Evolutionary conservation across 1,139 yeast genomes (phyloP), one percentile per base, ranked within the genome.

Genomic region (Blastobotrys capitulatus): DNA sequence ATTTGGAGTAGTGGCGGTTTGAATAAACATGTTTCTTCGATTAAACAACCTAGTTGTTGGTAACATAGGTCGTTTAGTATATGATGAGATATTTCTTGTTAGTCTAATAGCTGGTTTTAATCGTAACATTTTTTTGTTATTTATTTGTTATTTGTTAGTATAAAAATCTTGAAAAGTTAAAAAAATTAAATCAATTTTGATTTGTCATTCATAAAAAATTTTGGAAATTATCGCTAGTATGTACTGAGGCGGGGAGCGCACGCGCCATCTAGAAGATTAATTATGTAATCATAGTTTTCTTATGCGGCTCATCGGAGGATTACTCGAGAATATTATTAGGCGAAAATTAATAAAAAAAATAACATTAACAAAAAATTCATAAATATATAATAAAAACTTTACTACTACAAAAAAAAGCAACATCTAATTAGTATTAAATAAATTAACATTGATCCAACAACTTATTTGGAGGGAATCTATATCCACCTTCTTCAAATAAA

Each of bases 1-100:
- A 61, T 92, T 92, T 3, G 98, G 98, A 0, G 98, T 92, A 2
- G 86, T 70, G 13, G 80, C 71, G 0, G 88, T 80, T 58, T 82
- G 82, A 35, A 80, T 76, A 55, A 68, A 71, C 57, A 71, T 56
- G 38, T 16, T 44, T 15, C 48, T 42, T 34, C 26, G 22, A 2
- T 9, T 15, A 6, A 41, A 6, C 15, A 29, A 3, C n/a, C 6
- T 29, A 12, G 4, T 29, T 9, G 5, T 29, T 29, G 32, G 32
- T 7, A 32, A 7, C 36, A 32, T 4, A 6, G 32, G 32, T 13
- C 32, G 6, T 29, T 9, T 4, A 13, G 32, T 13, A 3, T 6
- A 29, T 29, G n/a, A 10, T 29, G 32, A 29, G n/a, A 29, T 12
- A 13, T 29, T 29, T 29, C 32, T 29, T 2, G 13, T 36, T n/a